Evolutionary conservation across 352 stramenopile genomes (phyloP).

Genomic region (Thalassiosira exigua): DNA sequence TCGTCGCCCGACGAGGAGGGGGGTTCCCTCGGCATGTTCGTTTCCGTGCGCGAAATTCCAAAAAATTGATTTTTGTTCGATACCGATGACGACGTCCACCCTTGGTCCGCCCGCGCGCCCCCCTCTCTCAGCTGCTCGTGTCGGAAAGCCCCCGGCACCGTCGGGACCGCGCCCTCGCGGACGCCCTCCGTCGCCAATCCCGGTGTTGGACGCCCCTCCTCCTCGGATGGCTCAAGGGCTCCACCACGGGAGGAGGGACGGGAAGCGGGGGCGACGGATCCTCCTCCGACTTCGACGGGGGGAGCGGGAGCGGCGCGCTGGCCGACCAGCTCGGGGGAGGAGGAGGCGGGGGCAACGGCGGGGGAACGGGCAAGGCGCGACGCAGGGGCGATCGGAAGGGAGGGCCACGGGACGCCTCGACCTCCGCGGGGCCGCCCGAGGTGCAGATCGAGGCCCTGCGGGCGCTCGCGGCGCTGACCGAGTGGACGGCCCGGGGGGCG

Average conservation of each 20-base stretch:
- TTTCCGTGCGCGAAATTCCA: too few relatives aligned
- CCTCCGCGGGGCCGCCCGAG: conserved; percentile 14
- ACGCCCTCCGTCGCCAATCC: conserved; percentile 43
- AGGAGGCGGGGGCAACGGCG: not conserved
- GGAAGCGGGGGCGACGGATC: not conserved
- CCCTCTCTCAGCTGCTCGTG: too few relatives aligned
- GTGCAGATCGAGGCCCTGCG: conserved; percentile 89
- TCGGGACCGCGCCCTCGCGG: not conserved
- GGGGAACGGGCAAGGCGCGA: conserved; percentile 7
- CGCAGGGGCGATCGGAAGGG: conserved; percentile 2
- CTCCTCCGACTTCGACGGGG: not conserved
- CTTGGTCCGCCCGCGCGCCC: too few relatives aligned
- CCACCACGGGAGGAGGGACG: too few relatives aligned
- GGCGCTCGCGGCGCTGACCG: conserved; percentile 85
- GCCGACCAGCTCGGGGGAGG: not conserved
- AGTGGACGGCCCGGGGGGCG: conserved; percentile 40
- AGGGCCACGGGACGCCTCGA: not conserved
- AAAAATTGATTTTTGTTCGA: too few relatives aligned
- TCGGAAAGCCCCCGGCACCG: too few relatives aligned
- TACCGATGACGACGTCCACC: too few relatives aligned
- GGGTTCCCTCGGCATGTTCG: too few relatives aligned
- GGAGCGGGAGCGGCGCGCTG: not conserved
- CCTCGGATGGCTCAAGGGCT: conserved; percentile 43
- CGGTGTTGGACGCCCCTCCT: conserved; percentile 53
- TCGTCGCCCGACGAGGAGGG: not conserved